These are phyloP conservation scores for Fusarium sp. DNA, from an alignment of 2,329 filamentous ascomycete species.

Conservation along the genomic window DNA sequence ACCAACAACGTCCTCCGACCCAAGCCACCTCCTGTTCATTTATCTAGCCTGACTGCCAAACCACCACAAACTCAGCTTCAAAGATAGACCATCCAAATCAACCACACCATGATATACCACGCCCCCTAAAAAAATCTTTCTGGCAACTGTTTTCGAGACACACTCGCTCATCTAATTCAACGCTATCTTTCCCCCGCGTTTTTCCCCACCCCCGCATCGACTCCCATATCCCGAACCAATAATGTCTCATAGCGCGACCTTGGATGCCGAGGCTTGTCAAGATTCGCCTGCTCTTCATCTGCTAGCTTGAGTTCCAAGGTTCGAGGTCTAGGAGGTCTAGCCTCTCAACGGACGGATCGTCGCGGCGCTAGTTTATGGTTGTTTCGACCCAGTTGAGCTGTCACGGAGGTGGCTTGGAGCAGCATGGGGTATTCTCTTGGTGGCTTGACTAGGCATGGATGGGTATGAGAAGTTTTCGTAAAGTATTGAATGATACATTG, in stretches of 20 bases:
- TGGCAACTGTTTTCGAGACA: slow-evolving; percentile 12
- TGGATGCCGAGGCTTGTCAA: slow-evolving; percentile 41
- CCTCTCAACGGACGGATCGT: slow-evolving; percentile 18
- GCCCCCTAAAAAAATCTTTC: background rate
- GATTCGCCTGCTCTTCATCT: slow-evolving; percentile 1
- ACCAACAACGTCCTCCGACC: slow-evolving; percentile 6
- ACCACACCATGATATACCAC: slow-evolving; percentile 8
- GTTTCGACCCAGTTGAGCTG: slow-evolving; percentile 36
- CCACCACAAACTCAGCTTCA: background rate
- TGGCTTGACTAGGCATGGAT: too few relatives aligned
- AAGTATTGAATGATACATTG: slow-evolving; percentile 7
- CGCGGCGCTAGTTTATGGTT: slow-evolving; percentile 40
- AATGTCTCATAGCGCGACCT: slow-evolving; percentile 17
- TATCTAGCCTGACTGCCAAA: background rate
- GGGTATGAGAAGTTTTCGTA: too few relatives aligned
- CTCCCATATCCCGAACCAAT: slow-evolving; percentile 33
- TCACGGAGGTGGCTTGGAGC: slow-evolving; percentile 12
- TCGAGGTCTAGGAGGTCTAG: background rate
- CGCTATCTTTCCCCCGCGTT: slow-evolving; percentile 32
- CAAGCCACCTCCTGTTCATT: slow-evolving; percentile 18
- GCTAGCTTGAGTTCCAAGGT: slow-evolving; percentile 8
- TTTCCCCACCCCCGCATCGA: slow-evolving; percentile 36
- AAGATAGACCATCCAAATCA: slow-evolving; percentile 1
- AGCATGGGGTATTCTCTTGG: slow-evolving; percentile 16
- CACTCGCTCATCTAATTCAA: slow-evolving; percentile 3